Conservation (phyloP, 306 rosid genomes). For the Cucurbita maxima region DNA sequence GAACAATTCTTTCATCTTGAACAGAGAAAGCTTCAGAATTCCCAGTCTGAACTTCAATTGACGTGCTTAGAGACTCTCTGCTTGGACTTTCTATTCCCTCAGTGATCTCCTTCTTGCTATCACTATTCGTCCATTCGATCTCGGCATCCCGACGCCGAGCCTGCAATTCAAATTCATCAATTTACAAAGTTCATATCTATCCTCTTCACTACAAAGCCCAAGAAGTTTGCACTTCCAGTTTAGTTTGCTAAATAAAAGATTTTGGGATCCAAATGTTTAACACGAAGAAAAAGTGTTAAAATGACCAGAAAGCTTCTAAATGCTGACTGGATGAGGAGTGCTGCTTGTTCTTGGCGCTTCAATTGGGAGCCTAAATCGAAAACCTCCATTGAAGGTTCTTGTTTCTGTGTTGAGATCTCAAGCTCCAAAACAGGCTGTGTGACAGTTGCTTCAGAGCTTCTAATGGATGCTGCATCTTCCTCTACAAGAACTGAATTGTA, state of each 20-base stretch:
- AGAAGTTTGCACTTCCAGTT: neutral
- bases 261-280: neutral
- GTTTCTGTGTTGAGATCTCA: constrained; percentile 11
- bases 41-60: constrained; percentile 65
- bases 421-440: constrained; percentile 32
- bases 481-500: constrained; percentile 56
- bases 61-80: constrained; percentile 41
- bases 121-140: neutral
- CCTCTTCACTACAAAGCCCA: neutral
- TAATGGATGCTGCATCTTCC: constrained; percentile 56
- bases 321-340: constrained; percentile 59
- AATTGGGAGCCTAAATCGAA: constrained; percentile 9
- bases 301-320: constrained; percentile 57
- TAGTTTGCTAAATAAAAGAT: neutral
- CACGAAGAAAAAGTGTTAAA: neutral
- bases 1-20: constrained; percentile 32
- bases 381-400: constrained; percentile 15
- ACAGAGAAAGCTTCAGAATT: constrained; percentile 46
- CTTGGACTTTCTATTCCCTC: constrained; percentile 30
- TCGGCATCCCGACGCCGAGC: constrained; percentile 26
- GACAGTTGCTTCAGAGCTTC: constrained; percentile 43
- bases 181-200: neutral
- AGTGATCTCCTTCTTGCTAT: constrained; percentile 12
- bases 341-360: constrained; percentile 51
- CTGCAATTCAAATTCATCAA: constrained; percentile 32